A percentile compares a stretch with the other conserved stretches of the same genome.
Conservation (phyloP, 2,329 filamentous ascomycete species). For the Aureobasidium sp. region DNA sequence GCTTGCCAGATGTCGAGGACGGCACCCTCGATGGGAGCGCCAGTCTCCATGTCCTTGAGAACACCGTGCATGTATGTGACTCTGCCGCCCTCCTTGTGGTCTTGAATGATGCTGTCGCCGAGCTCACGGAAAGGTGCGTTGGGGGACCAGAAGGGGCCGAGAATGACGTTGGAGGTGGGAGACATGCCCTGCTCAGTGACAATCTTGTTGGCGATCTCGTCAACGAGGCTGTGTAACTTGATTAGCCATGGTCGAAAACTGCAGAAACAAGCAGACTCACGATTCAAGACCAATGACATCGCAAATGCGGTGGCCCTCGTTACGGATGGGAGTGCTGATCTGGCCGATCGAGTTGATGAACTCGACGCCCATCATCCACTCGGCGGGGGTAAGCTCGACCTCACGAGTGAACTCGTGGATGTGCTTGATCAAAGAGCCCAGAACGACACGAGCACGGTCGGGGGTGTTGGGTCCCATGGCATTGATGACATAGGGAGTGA, state of each 20-base stretch:
- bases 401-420: slow-evolving; percentile 74
- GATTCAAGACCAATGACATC: slow-evolving; percentile 70
- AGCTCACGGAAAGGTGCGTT: slow-evolving; percentile 64
- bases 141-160: slow-evolving; percentile 72
- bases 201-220: slow-evolving; percentile 58
- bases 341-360: slow-evolving; percentile 70
- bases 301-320: slow-evolving; percentile 66
- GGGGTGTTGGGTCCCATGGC: slow-evolving; percentile 64
- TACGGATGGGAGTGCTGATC: slow-evolving; percentile 59
- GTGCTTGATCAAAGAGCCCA: slow-evolving; percentile 60
- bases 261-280: slow-evolving; percentile 36
- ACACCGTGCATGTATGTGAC: slow-evolving; percentile 62
- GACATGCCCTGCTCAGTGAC: slow-evolving; percentile 54
- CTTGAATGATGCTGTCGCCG: slow-evolving; percentile 60
- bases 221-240: slow-evolving; percentile 46
- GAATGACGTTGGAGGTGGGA: slow-evolving; percentile 68
- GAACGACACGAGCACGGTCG: slow-evolving; percentile 57
- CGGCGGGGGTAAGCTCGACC: slow-evolving; percentile 66
- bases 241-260: not conserved
- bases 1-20: slow-evolving; percentile 76
- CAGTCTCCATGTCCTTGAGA: slow-evolving; percentile 58
- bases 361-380: slow-evolving; percentile 69
- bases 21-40: slow-evolving; percentile 58
- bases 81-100: slow-evolving; percentile 52
- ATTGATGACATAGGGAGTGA: slow-evolving; percentile 67